Evolutionary conservation across 2,329 filamentous ascomycete species (phyloP).

Genomic region (Pseudogymnoascus sp.): DNA sequence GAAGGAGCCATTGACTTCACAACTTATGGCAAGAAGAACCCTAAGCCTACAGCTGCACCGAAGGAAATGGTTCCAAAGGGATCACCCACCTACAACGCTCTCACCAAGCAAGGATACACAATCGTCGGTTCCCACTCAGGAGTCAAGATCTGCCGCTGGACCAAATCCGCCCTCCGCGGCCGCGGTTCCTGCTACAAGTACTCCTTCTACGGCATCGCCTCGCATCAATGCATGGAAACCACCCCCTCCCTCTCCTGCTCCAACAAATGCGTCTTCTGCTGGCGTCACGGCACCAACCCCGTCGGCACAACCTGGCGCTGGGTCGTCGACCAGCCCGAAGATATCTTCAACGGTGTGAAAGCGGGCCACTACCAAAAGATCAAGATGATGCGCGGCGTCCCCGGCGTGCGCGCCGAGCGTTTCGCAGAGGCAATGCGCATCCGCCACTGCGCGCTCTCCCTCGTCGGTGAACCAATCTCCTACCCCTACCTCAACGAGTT

Average conservation of each 20-base stretch:
- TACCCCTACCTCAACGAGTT: constrained; percentile 97
- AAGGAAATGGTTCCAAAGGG: constrained; percentile 94
- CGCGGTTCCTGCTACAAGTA: constrained; percentile 96
- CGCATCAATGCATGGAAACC: constrained; percentile 97
- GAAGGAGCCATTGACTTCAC: constrained; percentile 79
- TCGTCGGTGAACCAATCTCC: constrained; percentile 98
- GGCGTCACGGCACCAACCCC: constrained; percentile 94
- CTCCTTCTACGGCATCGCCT: constrained; percentile 93
- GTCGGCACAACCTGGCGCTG: constrained; percentile 96
- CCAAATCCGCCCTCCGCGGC: constrained; percentile 88
- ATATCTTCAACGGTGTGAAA: constrained; percentile 87
- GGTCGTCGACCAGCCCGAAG: constrained; percentile 82
- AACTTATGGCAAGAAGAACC: constrained; percentile 49
- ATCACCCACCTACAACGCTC: constrained; percentile 77
- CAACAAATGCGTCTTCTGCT: constrained; percentile 99
- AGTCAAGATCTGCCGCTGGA: constrained; percentile 98
- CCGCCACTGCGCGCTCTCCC: constrained; percentile 79
- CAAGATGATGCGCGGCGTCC: constrained; percentile 90
- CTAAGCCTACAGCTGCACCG: constrained; percentile 31
- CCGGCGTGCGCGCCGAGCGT: constrained; percentile 82
- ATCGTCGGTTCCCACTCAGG: constrained; percentile 94
- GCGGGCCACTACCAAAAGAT: constrained; percentile 94
- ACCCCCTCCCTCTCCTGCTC: constrained; percentile 92
- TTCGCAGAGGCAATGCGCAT: constrained; percentile 91
- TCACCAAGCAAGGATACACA: constrained; percentile 94